Base-by-base conservation (phyloP, 2,329 filamentous ascomycete genomes). In the Ophiostoma sp. region DNA sequence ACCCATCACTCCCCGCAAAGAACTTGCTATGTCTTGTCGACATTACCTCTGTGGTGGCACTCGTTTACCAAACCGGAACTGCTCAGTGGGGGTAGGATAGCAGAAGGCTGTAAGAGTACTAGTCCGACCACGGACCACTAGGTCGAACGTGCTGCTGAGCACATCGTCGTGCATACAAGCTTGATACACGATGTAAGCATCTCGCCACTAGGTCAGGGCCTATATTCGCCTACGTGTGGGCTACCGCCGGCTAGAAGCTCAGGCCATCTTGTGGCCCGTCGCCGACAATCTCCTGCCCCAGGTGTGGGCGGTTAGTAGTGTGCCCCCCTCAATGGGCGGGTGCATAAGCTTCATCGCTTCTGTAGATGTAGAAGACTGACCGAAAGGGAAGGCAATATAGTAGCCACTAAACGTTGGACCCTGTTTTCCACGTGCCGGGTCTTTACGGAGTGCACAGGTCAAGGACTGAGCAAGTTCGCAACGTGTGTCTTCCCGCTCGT, bases 211-310 rank as follows among this genome's bases (percentile, higher is more conserved):
- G 49, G 18, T 14, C n/a, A 60, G 12, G 55, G 18, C 38, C 27
- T 14, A 36, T 38, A 1, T 4, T 38, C 55, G 5, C 14, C 55
- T 12, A 3, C 9, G 9, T 38, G 5, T 3, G 36, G 27, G 52
- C 27, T 36, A 18, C 8, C 27, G 7, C 55, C 9, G 27, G 55
- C 27, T 27, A 60, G 38, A 60, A 60, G 12, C 55, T 60, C 52
- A 27, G 18, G 14, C 27, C 38, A 60, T 18, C 55, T 60, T 60
- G 55, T 60, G 55, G 55, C 55, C 55, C 55, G 55, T 18, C 27
- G 11, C 27, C 55, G 38, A 55, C 49, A 55, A 55, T 27, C 49
- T 55, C 18, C 27, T 55, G 49, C 49, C 49, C 49, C 2, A 18
- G 11, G 49, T 18, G 49, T 11, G 18, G 49, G 18, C 4, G 18